These are phyloP conservation scores for Houttuynia cordata DNA, from an alignment of 164 flowering plant species.

Conservation along the genomic window DNA sequence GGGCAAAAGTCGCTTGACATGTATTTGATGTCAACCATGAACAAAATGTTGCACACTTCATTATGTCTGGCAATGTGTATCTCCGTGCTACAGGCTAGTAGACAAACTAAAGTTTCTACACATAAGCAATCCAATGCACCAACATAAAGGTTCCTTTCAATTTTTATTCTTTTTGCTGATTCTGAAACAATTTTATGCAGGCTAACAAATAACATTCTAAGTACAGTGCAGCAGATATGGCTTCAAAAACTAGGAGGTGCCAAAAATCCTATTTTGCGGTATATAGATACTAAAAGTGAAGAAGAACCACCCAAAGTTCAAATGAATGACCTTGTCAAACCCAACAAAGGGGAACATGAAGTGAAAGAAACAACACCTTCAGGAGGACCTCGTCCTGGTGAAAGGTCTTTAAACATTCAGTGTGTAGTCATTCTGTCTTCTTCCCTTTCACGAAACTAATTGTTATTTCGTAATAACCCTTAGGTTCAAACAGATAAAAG, in stretches of 20 bases:
- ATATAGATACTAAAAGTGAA: constrained; percentile 21
- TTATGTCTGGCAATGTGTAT: too few species aligned
- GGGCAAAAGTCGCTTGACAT: too few species aligned
- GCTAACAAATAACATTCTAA: constrained; percentile 84
- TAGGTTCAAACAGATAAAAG: constrained; percentile 84
- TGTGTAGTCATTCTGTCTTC: background rate
- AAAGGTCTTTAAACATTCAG: constrained; percentile 34
- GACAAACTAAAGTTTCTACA: too few species aligned
- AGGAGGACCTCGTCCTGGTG: constrained; percentile 66
- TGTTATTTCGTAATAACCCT: constrained; percentile 4
- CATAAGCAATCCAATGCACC: background rate
- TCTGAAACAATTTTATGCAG: constrained; percentile 18
- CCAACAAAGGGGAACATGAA: constrained; percentile 10
- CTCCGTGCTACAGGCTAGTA: too few species aligned
- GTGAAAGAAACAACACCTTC: constrained; percentile 29
- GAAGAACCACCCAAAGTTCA: constrained; percentile 23
- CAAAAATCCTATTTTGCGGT: constrained; percentile 30
- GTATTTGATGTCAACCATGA: too few species aligned
- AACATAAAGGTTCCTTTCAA: background rate
- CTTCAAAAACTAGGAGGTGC: constrained; percentile 90
- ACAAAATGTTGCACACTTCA: too few species aligned
- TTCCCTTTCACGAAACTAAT: background rate
- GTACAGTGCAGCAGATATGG: constrained; percentile 84
- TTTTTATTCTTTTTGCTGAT: background rate
- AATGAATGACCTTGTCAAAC: constrained; percentile 19